Conservation (phyloP, 495 filamentous ascomycete genomes). For the Podospora tetraspora region DNA sequence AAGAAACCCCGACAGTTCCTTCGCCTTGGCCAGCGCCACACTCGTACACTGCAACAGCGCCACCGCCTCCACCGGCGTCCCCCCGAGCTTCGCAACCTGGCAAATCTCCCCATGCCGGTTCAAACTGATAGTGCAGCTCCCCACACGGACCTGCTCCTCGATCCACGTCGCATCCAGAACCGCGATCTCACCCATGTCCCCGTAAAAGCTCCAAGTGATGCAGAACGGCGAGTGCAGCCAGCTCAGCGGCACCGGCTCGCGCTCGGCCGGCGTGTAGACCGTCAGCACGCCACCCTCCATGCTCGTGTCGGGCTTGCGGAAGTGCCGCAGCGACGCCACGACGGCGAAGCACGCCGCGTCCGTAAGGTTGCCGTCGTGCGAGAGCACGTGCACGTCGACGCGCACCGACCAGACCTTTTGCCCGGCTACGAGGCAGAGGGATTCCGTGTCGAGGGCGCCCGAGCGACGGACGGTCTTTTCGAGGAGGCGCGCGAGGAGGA, state of each 20-base stretch:
- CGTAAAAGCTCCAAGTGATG: slow-evolving; percentile 76
- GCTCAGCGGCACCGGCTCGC: slow-evolving; percentile 81
- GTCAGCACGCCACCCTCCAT: slow-evolving; percentile 76
- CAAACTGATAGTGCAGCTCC: slow-evolving; percentile 76
- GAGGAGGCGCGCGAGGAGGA: slow-evolving; percentile 76
- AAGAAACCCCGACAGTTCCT: slow-evolving; percentile 67
- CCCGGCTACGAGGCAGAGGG: slow-evolving; percentile 85
- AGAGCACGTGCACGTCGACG: slow-evolving; percentile 83
- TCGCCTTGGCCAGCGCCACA: slow-evolving; percentile 68
- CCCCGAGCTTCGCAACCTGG: slow-evolving; percentile 82
- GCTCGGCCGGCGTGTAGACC: slow-evolving; percentile 74
- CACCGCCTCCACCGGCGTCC: slow-evolving; percentile 71
- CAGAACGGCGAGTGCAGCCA: slow-evolving; percentile 88
- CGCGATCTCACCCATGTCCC: slow-evolving; percentile 54
- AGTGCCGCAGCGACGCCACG: slow-evolving; percentile 82
- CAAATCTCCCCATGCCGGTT: slow-evolving; percentile 90
- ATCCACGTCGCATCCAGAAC: slow-evolving; percentile 72
- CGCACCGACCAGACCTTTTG: slow-evolving; percentile 85
- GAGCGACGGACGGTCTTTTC: slow-evolving; percentile 92
- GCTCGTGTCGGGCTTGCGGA: slow-evolving; percentile 78
- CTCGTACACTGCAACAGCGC: slow-evolving; percentile 63
- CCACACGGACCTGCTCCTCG: slow-evolving; percentile 83
- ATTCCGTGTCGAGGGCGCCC: slow-evolving; percentile 87
- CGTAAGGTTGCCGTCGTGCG: slow-evolving; percentile 81
- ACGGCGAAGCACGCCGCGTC: slow-evolving; percentile 81